A percentile compares a stretch with the other conserved stretches of the same genome.
phyloP scores from a whole-genome alignment of 176 grass and related monocot species.

The Musa acuminata region DNA sequence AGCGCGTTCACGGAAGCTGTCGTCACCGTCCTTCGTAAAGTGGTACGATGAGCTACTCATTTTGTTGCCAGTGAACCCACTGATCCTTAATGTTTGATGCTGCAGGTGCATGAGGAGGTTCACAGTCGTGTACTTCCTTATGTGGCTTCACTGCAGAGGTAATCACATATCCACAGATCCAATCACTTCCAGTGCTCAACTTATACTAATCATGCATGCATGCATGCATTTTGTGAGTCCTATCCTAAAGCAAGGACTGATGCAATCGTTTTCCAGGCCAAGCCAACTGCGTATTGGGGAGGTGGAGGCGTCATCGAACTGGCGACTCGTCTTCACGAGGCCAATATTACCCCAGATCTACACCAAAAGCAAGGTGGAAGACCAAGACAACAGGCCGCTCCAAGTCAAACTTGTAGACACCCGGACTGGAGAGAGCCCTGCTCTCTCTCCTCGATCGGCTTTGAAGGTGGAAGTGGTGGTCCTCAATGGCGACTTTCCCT shows the following conservation, averaged over 20 bases:
- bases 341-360: not conserved
- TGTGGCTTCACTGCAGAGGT: not conserved
- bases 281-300: not conserved
- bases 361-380: not conserved
- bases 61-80: no score
- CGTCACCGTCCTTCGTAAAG: not conserved
- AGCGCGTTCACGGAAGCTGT: no score
- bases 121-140: not conserved
- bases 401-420: not conserved
- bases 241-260: no score
- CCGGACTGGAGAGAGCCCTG: not conserved
- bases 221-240: no score
- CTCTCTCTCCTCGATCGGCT: not conserved
- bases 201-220: no score
- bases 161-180: no score
- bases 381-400: not conserved
- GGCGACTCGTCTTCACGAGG: not conserved
- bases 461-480: conserved; percentile 41
- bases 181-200: no score
- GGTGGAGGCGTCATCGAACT: not conserved
- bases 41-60: not conserved
- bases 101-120: not conserved
- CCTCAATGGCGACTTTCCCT: conserved; percentile 40
- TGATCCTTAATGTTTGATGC: not conserved
- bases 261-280: no score